Conservation (phyloP, 2,329 filamentous ascomycete genomes). For the Thelonectria olida region DNA sequence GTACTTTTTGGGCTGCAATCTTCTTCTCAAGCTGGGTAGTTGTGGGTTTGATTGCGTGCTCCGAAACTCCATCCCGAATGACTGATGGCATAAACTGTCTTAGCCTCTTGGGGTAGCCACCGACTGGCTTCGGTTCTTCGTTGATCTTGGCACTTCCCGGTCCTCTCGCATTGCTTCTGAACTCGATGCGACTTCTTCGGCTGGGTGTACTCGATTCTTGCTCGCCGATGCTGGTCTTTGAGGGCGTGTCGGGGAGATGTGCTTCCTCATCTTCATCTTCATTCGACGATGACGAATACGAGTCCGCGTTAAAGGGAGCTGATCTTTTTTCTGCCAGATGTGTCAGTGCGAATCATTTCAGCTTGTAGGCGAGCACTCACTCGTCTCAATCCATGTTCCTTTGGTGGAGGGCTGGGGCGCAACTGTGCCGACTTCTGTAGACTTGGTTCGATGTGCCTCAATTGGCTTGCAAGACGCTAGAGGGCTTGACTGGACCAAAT, state of each 20-base stretch:
- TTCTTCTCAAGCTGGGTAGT: constrained; percentile 30
- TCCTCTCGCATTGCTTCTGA: neutral
- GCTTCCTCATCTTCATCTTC: neutral
- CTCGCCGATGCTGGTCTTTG: neutral
- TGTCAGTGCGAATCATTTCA: constrained; percentile 17
- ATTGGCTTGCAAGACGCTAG: neutral
- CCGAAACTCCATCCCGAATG: constrained; percentile 35
- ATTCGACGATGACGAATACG: neutral
- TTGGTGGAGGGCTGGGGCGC: neutral
- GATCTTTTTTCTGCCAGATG: constrained; percentile 16
- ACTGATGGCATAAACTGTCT: constrained; percentile 27
- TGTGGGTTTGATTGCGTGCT: constrained; percentile 37
- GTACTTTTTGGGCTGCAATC: constrained; percentile 25
- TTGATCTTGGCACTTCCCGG: constrained; percentile 1
- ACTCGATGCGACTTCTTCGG: neutral
- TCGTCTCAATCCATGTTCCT: constrained; percentile 26
- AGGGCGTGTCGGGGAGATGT: neutral
- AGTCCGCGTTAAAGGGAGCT: constrained; percentile 7
- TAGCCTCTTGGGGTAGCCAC: constrained; percentile 10
- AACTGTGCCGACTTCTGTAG: neutral
- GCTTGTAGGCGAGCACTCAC: constrained; percentile 11
- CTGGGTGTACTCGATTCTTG: neutral
- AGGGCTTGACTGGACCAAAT: neutral
- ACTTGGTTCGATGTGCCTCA: neutral
- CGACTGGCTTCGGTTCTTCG: neutral